Evolutionary conservation across 768 basidiomycete species (phyloP), one percentile per base, ranked within the genome.

Genomic region (Lentinula guzmanii): DNA sequence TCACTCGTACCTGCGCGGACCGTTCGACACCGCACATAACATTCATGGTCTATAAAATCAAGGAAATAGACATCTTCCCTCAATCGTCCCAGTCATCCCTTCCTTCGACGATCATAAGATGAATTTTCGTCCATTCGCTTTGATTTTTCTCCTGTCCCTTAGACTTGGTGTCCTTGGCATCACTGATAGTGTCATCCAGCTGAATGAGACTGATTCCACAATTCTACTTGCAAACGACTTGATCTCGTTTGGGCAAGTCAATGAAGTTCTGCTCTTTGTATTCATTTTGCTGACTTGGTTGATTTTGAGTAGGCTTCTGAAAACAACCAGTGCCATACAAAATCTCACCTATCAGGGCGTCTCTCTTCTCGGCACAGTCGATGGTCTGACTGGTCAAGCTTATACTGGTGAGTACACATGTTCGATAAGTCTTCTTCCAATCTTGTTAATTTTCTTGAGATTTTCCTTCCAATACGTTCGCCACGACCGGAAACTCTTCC

Each of bases 381-480:
- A 67, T 4, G 68, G 66, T 5, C 64, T 63, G 45, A 65, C 69
- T 5, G 69, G 69, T 2, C 66, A 70, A 33, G 39, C 68, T 4
- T 70, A 70, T 41, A 67, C 61, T 21, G 58, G 58, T 60, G 35
- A 35, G 24, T 21, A 9, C 18, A 42, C 21, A 34, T 18, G 4
- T 24, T 45, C 24, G 10, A 18, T 42, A 0, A n/a, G 4, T n/a
- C 37, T 45, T 16, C 35, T 11, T 7, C 15, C n/a, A 1, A 52
- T 10, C 21, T 39, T 37, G 34, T 39, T 9, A 1, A 24, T 28
- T 28, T 28, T 28, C 0, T 28, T 4, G 5, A 67, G 69, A 70
- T 42, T 70, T 68, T 24, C 69, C 69, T 4, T 67, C 66, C 1
- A 64, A 63, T 33, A 58, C 46, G 1, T 70, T 70, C 35, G 55